Base-by-base conservation (phyloP, 192 early-diverging fungal genomes). In the Coemansia sp. region DNA sequence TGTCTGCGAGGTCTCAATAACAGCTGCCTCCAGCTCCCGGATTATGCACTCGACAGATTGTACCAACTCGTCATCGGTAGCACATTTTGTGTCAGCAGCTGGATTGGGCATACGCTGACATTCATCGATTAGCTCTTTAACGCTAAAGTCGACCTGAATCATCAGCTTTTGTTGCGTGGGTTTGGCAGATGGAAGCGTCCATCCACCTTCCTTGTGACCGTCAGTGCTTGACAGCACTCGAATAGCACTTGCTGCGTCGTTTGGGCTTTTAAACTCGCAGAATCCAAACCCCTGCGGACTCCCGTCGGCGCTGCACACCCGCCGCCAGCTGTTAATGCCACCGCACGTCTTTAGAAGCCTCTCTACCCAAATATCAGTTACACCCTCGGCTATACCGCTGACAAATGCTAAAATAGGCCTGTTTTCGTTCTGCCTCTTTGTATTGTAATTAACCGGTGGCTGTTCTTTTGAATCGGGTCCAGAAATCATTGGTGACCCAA, bases 271-370 rank as follows among this genome's bases (percentile, higher is more conserved):
- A 43, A 73, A 79, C 35, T 73, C 76, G 65, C 76, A 79, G 56
- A 79, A 79, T 4, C 76, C 76, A 66, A 79, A 79, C n/a, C 59
- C 43, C 39, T 70, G 64, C 21, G 71, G 76, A 25, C 51, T 59
- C 3, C 62, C 76, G 11, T 73, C 59, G 1, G 71, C 60, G 29
- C 59, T 60, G 23, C 45, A 48, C 4, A 66, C 71, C 6, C 76
- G 67, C 14, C 38, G 53, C 71, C 76, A 79, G 60, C 47, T 70
- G 15, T 12, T 55, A 38, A 79, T 54, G 14, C 65, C 35, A 15
- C 76, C 71, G 11, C 71, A 79, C 8, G 62, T 64, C 19, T 29
- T 25, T 48, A 79, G 37, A 10, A 79, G 56, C 62, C 63, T 66
- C 49, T 61, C 55, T 15, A 79, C 22, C 71, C 60, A 70, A 6